Percentiles rank a stretch among this genome's conserved stretches.
phyloP scores from a whole-genome alignment of 2,329 filamentous ascomycete genomes.

The Aspergillus ochraceus region DNA sequence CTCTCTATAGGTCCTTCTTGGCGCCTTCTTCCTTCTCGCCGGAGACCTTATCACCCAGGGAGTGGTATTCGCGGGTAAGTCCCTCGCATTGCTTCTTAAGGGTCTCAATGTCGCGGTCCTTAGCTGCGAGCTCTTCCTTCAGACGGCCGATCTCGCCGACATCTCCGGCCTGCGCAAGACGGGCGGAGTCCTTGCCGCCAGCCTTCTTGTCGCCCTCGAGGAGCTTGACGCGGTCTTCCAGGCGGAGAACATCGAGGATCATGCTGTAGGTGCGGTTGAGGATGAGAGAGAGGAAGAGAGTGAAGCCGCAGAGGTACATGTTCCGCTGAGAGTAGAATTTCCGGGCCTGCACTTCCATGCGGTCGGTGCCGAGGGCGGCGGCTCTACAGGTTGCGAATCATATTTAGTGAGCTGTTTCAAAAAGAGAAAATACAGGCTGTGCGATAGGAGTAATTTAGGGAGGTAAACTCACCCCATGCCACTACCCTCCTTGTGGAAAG shows the following conservation, averaged over 20 bases:
- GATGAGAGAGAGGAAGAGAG: constrained; percentile 96
- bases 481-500: constrained; percentile 64
- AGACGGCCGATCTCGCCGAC: constrained; percentile 77
- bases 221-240: constrained; percentile 87
- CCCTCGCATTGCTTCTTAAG: constrained; percentile 91
- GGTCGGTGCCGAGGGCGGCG: constrained; percentile 82
- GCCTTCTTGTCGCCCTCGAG: constrained; percentile 68
- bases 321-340: constrained; percentile 99
- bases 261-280: constrained; percentile 97
- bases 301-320: constrained; percentile 99
- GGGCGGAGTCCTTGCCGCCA: constrained; percentile 67
- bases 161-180: constrained; percentile 70
- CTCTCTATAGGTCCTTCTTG: constrained; percentile 57
- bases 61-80: constrained; percentile 80
- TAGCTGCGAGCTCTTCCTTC: constrained; percentile 66
- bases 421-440: not conserved
- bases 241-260: constrained; percentile 87
- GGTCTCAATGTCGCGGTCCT: constrained; percentile 79
- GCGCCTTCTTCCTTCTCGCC: constrained; percentile 48
- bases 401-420: constrained; percentile 8
- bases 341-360: constrained; percentile 96
- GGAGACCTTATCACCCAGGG: constrained; percentile 78
- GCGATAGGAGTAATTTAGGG: too few species aligned
- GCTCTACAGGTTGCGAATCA: constrained; percentile 48
- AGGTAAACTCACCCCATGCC: constrained; percentile 50